Conservation (phyloP, 2,329 filamentous ascomycete species). For the Aureobasidium sp. region DNA sequence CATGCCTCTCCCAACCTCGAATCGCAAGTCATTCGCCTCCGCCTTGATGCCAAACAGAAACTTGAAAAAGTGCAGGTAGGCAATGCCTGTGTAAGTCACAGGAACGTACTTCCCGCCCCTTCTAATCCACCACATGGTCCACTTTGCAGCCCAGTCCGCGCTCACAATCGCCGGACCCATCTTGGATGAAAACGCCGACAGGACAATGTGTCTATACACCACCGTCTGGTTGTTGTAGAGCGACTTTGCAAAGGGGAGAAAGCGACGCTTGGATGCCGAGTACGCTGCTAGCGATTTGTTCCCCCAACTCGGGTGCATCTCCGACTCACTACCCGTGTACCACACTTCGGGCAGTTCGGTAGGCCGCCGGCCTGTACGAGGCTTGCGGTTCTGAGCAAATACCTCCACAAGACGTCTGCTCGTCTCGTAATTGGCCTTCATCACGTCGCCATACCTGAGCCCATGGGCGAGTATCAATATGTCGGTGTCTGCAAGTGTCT, state of each 20-base stretch:
- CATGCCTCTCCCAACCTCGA: not conserved
- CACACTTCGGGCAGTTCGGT: not conserved
- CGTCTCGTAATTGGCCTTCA: not conserved
- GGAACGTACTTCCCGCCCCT: not conserved
- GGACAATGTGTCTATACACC: not conserved
- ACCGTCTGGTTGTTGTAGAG: not conserved
- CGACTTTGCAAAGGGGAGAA: not conserved
- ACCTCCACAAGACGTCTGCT: not conserved
- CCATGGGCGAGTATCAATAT: not conserved
- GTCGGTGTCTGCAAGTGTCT: not conserved
- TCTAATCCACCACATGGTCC: not conserved
- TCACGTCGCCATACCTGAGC: not conserved
- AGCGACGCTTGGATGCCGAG: not conserved
- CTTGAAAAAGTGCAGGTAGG: not conserved
- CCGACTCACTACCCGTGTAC: not conserved
- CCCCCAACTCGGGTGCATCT: not conserved
- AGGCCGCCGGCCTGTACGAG: not conserved
- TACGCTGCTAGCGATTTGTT: not conserved
- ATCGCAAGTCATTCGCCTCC: not conserved
- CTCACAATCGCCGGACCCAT: not conserved
- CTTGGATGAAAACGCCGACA: not conserved
- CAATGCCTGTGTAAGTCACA: not conserved
- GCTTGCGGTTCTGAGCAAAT: not conserved
- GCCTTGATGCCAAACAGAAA: not conserved
- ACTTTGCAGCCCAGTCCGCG: not conserved